Percentiles rank a stretch among this genome's conserved stretches.
Conservation (phyloP, 305 asterid species). For the Fraxinus dipetala region DNA sequence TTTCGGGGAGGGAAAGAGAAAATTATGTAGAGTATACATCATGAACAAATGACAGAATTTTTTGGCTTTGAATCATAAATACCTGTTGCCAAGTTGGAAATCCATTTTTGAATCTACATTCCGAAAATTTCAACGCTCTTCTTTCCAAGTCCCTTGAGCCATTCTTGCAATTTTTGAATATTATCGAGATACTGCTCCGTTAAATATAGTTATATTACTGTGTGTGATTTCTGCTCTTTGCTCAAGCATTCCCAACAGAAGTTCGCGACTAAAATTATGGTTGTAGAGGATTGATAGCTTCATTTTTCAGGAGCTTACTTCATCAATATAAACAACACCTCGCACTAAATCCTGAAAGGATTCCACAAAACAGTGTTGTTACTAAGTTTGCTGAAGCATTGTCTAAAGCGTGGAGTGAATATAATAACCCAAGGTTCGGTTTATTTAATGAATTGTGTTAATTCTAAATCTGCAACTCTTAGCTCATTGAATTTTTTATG, state of each 20-base stretch:
- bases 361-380: too few species aligned
- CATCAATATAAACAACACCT: conserved; percentile 7
- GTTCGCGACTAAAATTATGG: conserved; percentile 11
- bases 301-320: conserved; percentile 76
- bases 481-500: conserved; percentile 10
- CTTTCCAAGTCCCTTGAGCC: background rate
- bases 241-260: background rate
- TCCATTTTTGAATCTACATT: background rate
- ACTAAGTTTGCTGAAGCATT: too few species aligned
- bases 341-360: too few species aligned
- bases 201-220: background rate
- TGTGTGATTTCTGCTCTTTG: background rate
- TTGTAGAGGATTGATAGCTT: conserved; percentile 18
- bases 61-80: background rate
- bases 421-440: conserved; percentile 72
- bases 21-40: background rate
- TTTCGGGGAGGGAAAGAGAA: background rate
- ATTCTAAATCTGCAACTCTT: background rate
- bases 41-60: background rate
- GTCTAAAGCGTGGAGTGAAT: conserved; percentile 79
- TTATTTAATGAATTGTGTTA: conserved; percentile 3
- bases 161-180: background rate
- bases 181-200: background rate
- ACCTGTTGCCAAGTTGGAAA: background rate
- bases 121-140: background rate